Percentiles rank a stretch among this genome's conserved stretches.
These are phyloP conservation scores for Cutaneotrichosporon arboriforme DNA, from an alignment of 1,284 basidiomycete species.

Conservation along the genomic window DNA sequence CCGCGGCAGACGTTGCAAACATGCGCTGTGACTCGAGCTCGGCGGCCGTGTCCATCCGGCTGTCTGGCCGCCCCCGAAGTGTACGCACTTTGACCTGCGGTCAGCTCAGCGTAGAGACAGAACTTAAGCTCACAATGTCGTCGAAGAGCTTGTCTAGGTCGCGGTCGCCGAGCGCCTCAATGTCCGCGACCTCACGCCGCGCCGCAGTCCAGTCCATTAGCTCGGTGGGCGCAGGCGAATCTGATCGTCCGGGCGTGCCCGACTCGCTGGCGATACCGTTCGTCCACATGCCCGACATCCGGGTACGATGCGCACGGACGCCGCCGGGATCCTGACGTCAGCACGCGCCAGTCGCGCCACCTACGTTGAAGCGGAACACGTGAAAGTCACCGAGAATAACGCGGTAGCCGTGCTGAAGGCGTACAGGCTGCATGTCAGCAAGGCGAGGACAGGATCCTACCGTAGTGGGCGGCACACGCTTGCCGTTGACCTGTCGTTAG, in stretches of 20 bases:
- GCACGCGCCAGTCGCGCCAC: neutral
- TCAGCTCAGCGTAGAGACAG: neutral
- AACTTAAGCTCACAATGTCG: constrained; percentile 43
- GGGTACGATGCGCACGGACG: constrained; percentile 64
- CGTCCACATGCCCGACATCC: constrained; percentile 18
- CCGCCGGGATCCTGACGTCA: constrained; percentile 62
- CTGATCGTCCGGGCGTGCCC: constrained; percentile 53
- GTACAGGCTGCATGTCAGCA: constrained; percentile 28
- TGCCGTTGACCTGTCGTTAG: constrained; percentile 72
- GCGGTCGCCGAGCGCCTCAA: constrained; percentile 85
- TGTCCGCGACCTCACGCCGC: constrained; percentile 79
- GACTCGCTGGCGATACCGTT: constrained; percentile 1
- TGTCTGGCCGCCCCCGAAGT: constrained; percentile 59
- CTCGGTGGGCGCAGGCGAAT: constrained; percentile 49
- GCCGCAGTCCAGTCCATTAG: constrained; percentile 92
- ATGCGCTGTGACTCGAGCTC: constrained; percentile 33
- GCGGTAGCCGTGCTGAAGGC: constrained; percentile 72
- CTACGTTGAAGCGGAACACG: constrained; percentile 92
- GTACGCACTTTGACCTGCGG: constrained; percentile 73
- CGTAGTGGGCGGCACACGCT: constrained; percentile 68
- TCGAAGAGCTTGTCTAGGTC: constrained; percentile 91
- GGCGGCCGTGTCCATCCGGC: constrained; percentile 30
- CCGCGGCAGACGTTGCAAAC: constrained; percentile 24
- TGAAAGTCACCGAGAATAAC: constrained; percentile 97
- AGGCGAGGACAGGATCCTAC: constrained; percentile 45